Percentiles rank a stretch among this genome's conserved stretches.
These are phyloP conservation scores for Stephanodiscus triporus DNA, from an alignment of 108 stramenopile species.

Conservation along the genomic window DNA sequence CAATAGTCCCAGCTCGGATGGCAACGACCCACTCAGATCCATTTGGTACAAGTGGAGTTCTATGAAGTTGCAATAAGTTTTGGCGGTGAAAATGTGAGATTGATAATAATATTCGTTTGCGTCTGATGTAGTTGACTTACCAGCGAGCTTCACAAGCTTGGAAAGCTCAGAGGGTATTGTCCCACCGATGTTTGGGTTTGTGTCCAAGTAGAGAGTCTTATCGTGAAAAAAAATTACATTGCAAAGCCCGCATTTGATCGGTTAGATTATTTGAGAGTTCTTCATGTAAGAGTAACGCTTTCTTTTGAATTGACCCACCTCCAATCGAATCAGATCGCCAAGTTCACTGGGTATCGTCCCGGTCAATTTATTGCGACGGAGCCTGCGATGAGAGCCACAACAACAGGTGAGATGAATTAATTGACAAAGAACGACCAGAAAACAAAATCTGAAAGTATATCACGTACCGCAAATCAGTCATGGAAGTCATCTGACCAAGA, in stretches of 20 bases:
- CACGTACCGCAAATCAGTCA: constrained; percentile 39
- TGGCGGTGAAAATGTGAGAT: not conserved
- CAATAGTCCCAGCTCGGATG: constrained; percentile 60
- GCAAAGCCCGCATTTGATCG: not conserved
- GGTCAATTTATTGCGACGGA: constrained; percentile 26
- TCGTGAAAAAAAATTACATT: not conserved
- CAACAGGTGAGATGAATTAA: not conserved
- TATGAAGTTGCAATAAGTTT: not conserved
- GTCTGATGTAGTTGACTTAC: constrained; percentile 18
- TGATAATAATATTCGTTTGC: not conserved
- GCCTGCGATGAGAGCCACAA: not conserved
- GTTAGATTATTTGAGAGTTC: not conserved
- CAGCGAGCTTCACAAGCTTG: constrained; percentile 43
- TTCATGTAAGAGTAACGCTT: not conserved
- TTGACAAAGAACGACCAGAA: too few relatives aligned
- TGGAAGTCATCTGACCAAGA: constrained; percentile 42
- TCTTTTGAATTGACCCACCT: constrained; percentile 11
- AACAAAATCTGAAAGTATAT: too few relatives aligned
- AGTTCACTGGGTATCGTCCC: constrained; percentile 49
- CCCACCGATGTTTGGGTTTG: constrained; percentile 56
- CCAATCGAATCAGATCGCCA: constrained; percentile 23
- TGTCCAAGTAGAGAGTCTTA: constrained; percentile 43
- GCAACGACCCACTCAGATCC: constrained; percentile 63
- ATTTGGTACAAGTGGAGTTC: constrained; percentile 52
- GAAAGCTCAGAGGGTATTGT: constrained; percentile 57